phyloP scores from a whole-genome alignment of 2,329 filamentous ascomycete genomes.

The Mycosphaerella arachidis region DNA sequence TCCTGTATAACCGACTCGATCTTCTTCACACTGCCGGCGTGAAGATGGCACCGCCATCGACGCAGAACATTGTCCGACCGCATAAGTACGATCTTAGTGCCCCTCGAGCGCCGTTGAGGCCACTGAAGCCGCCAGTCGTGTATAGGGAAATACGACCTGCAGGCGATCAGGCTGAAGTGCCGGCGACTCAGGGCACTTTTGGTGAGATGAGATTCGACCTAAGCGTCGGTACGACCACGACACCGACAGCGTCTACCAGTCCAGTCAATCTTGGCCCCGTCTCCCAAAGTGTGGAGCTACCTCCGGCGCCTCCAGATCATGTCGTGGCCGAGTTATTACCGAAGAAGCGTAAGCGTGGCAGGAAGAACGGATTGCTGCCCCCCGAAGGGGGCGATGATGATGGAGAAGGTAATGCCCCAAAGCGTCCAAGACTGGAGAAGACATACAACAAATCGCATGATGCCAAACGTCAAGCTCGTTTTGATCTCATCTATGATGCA shows the following conservation, averaged over 20 bases:
- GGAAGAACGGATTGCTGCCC: background rate
- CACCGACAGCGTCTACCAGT: background rate
- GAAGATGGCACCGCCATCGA: slow-evolving; percentile 15
- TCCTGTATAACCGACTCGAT: slow-evolving; percentile 51
- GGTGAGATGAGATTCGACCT: background rate
- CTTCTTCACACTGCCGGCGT: slow-evolving; percentile 21
- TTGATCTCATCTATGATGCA: slow-evolving; percentile 17
- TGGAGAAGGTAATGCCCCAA: slow-evolving; percentile 8
- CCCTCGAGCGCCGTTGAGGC: background rate
- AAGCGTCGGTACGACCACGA: background rate
- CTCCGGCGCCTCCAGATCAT: background rate
- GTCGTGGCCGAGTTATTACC: background rate
- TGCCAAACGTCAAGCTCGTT: background rate
- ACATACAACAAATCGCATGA: slow-evolving; percentile 11
- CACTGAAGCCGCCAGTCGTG: slow-evolving; percentile 1
- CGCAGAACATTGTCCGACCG: background rate
- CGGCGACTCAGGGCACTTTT: background rate
- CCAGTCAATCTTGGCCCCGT: background rate
- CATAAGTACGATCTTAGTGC: background rate
- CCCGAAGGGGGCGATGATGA: slow-evolving; percentile 2
- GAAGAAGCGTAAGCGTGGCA: slow-evolving; percentile 9
- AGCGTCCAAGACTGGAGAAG: slow-evolving; percentile 18
- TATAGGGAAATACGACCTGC: slow-evolving; percentile 5
- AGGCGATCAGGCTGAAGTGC: background rate
- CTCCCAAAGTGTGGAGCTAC: background rate